Base-by-base conservation (phyloP, 129 eudicot genomes). In the Helianthus tuberosus region DNA sequence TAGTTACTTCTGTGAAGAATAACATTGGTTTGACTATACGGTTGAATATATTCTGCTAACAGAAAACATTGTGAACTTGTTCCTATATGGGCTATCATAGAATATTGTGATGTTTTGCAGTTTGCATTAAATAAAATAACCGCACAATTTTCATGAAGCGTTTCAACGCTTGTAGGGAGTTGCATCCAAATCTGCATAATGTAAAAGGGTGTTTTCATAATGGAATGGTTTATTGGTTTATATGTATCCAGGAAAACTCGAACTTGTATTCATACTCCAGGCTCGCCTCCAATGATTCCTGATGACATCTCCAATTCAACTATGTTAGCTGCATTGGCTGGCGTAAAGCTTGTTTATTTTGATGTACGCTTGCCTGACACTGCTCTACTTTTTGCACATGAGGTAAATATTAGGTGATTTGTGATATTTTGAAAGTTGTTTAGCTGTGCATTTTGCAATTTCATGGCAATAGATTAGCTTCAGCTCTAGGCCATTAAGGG, bases 221-320 rank as follows among this genome's bases (percentile, higher is more conserved):
- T 43, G 48, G 35, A 66, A 70, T 27, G 57, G 20, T 16, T 64
- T 63, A 43, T 60, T n/a, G 57, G 20, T 16, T 71, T 64, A 44
- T 60, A 43, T 75, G 68, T 75, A 57, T 81, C 68, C 96, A 94
- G 98, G 91, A 88, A 86, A 62, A 90, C 98, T 68, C 90, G 98
- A 57, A 94, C 98, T 61, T 90, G 97, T 68, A 94, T 94, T 64
- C 89, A 90, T 82, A 90, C 96, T 58, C 98, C 98, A 46, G 98
- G 98, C 63, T 81, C 69, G 43, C 98, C 96, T 66, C 89, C 93
- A 64, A 86, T 94, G 97, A 69, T 83, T 58, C 98, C 98, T 6
- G 86, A 75, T 79, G 98, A 94, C 59, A 87, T 94, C 75, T 74
- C 93, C 48, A 32, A 74, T 72, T 77, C 93, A 67, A 84, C 83